phyloP scores from a whole-genome alignment of 441 rosid genomes.

The Adansonia gregorii region DNA sequence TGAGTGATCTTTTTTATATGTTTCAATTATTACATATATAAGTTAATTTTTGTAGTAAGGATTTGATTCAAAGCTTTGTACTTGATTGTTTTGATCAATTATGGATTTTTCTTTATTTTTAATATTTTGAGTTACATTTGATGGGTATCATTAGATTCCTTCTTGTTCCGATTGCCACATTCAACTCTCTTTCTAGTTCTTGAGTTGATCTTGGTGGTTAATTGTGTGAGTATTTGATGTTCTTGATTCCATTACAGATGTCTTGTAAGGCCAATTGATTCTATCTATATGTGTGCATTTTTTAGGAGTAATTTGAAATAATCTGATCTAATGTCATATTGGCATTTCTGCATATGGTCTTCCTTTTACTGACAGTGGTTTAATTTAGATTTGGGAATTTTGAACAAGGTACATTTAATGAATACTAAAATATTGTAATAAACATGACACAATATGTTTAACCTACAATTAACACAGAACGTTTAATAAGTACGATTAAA shows the following conservation, averaged over 20 bases:
- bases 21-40: not conserved
- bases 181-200: not conserved
- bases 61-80: not conserved
- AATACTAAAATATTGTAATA: too few relatives aligned
- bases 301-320: not conserved
- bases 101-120: not conserved
- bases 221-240: not conserved
- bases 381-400: too few relatives aligned
- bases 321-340: not conserved
- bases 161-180: not conserved
- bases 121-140: not conserved
- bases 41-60: conserved; percentile 1
- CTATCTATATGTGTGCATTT: not conserved
- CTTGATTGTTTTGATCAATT: conserved; percentile 3
- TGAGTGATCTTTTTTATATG: not conserved
- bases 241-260: not conserved
- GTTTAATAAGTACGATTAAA: too few relatives aligned
- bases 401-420: too few relatives aligned
- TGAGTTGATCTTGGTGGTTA: not conserved
- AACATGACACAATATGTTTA: too few relatives aligned
- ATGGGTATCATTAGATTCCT: not conserved
- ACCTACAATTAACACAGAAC: too few relatives aligned
- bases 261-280: not conserved
- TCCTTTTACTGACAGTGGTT: too few relatives aligned
- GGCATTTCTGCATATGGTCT: not conserved